Base-by-base conservation (phyloP, 805 yeast genomes). In the Pichia kluyveri region DNA sequence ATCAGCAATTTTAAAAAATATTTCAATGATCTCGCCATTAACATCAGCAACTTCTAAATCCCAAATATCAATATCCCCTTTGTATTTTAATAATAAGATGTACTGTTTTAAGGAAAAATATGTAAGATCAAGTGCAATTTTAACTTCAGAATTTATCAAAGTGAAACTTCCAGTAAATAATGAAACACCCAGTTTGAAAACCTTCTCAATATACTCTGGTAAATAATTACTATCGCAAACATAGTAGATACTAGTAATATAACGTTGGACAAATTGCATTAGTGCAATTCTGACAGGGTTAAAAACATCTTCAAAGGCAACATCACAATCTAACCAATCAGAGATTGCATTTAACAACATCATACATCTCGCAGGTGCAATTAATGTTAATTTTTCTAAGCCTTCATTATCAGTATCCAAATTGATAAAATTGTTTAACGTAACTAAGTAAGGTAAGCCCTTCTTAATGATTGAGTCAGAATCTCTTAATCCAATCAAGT, bases 281-380 rank as follows among this genome's bases (percentile, higher is more conserved):
- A 84, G 56, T 31, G 71, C 75, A 19, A 77, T 60, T 59, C 91
- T 70, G 30, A 79, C 60, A 6, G 69, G 60, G 17, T 68, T 56
- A 51, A 84, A 86, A 8, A 66, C 72, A 0, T 67, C 62, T 18
- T 81, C 87, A 59, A 77, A 83, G 1, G 83, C 78, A 44, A 73
- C 55, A 19, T 79, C 87, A 15, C 81, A 71, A 26, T 80, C 84
- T 23, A 82, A 54, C 86, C 90, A 83, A 18, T 64, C 65, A 5
- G 62, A 58, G 1, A 88, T 53, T 6, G 76, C 72, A 40, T 69
- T 73, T 18, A 86, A 51, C 9, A 83, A 63, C 86, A 84, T 77
- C 40, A 71, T 74, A 38, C 83, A 66, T 54, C 93, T 73, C 57
- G 81, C 89, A 3, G 75, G 69, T 8, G 86, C 83, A 27, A 85